Percentiles rank a stretch among this genome's conserved stretches.
phyloP scores from a whole-genome alignment of 2,329 filamentous ascomycete genomes.

The Penicillium freii region DNA sequence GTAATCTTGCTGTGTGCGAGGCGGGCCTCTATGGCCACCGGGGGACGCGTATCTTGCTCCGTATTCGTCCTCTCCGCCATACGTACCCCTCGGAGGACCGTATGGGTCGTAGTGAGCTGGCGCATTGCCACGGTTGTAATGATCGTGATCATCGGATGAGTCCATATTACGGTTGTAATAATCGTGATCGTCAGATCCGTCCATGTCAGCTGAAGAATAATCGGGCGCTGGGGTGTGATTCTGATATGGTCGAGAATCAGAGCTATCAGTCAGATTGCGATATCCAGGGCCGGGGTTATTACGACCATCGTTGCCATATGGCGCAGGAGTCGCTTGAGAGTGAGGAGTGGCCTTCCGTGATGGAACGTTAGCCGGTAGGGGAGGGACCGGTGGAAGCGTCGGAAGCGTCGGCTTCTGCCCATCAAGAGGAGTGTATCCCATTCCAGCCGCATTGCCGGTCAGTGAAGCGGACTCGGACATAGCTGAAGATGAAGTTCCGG shows the following conservation, averaged over 20 bases:
- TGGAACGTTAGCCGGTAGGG: conserved; percentile 28
- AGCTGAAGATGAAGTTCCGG: conserved; percentile 50
- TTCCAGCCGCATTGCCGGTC: conserved; percentile 32
- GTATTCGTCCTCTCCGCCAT: conserved; percentile 2
- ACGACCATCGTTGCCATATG: conserved; percentile 23
- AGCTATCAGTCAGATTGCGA: conserved; percentile 21
- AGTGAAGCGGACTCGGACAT: conserved; percentile 54
- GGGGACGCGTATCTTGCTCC: background rate
- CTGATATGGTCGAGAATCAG: conserved; percentile 18
- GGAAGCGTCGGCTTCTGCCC: conserved; percentile 27
- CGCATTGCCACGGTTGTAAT: conserved; percentile 3
- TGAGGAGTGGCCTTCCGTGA: conserved; percentile 28
- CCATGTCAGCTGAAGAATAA: conserved; percentile 15
- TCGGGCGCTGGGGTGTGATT: conserved; percentile 22
- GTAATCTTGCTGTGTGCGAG: conserved; percentile 1
- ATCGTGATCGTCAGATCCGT: background rate
- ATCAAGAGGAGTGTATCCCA: conserved; percentile 39
- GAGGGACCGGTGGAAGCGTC: conserved; percentile 33
- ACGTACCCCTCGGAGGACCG: background rate
- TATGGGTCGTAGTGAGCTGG: conserved; percentile 15
- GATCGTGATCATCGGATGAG: background rate
- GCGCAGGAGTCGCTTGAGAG: conserved; percentile 25
- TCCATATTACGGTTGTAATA: background rate
- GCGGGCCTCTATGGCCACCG: background rate
- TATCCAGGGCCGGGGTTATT: conserved; percentile 17